Evolutionary conservation across 805 yeast species (phyloP).

Genomic region (Tetrapisispora phaffii): DNA sequence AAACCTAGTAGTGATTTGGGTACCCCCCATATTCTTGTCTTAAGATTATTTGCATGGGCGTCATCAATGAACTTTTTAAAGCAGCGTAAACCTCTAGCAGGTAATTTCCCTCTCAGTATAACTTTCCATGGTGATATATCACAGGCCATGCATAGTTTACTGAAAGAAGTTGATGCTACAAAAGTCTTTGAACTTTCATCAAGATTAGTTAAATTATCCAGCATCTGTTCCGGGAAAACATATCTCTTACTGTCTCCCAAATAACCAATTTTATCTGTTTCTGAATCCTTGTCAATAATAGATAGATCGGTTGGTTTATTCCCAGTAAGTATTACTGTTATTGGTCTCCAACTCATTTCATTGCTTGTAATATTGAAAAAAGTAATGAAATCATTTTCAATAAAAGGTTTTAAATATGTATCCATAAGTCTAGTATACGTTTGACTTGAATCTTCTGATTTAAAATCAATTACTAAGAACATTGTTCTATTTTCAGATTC

Average conservation of each 20-base stretch:
- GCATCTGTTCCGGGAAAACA: constrained; percentile 40
- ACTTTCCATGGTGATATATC: constrained; percentile 5
- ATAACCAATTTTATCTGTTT: background rate
- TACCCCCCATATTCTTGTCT: constrained; percentile 63
- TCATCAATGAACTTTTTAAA: constrained; percentile 20
- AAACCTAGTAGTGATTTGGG: constrained; percentile 47
- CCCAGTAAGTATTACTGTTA: constrained; percentile 59
- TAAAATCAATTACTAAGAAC: constrained; percentile 55
- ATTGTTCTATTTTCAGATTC: constrained; percentile 40
- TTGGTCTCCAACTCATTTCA: constrained; percentile 39
- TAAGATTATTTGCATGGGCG: constrained; percentile 44
- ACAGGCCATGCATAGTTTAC: constrained; percentile 13
- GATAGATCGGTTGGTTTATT: constrained; percentile 36
- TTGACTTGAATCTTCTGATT: constrained; percentile 34
- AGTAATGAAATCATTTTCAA: constrained; percentile 44
- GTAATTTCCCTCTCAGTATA: constrained; percentile 9
- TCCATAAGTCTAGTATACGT: constrained; percentile 39
- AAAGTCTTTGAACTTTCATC: constrained; percentile 15
- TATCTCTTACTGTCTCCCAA: constrained; percentile 18
- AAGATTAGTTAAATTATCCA: constrained; percentile 22
- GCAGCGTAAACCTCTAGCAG: constrained; percentile 12
- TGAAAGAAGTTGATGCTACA: constrained; percentile 38
- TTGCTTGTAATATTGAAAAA: constrained; percentile 33
- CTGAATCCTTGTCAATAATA: background rate
- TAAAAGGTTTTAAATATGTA: constrained; percentile 37